Base-by-base conservation (phyloP, 1,284 basidiomycete genomes). In the Moesziomyces sp. region DNA sequence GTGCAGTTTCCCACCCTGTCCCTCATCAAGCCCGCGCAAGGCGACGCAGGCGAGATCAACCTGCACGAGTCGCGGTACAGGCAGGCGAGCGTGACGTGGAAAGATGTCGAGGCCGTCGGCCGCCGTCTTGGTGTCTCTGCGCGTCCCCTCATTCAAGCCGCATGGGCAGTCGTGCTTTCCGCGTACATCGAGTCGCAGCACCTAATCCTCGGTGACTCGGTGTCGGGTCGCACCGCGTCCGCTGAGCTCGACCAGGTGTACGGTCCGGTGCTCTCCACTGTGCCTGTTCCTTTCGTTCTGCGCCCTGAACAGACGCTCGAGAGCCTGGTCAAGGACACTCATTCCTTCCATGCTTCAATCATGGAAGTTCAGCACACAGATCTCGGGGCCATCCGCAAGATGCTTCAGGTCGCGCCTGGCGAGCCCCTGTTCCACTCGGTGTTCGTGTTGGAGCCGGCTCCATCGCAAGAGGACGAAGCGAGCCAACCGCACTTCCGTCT, bases 101-200 rank as follows among this genome's bases (percentile, higher is more conserved):
- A 49, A 11, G 49, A 66, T 8, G 49, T 82, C 28, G 75, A 80
- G 46, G 46, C 58, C 0, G 58, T 65, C 2, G 78, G 82, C 13
- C 57, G 64, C 6, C 30, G 48, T 2, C 51, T 82, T 14, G 72
- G 72, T n/a, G 77, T 74, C 24, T 84, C 84, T 1, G 66, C 82
- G 40, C 74, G 83, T n/a, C 77, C 84, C 13, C n/a, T 85, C 11
- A 60, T 80, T 0, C 84, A 84, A 60, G 66, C 76, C 2, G 84
- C 82, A 2, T 85, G 84, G 83, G 82, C 79, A 2, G 28, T 72
- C 23, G 70, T 85, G 11, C 73, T 84, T 7, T 50, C 76, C 13
- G 69, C 79, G 9, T 83, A 81, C 58, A 60, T 80, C 26, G 78
- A 77, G 46, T 81, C 83, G 5, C 51, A 62, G 28, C 55, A 68